These are phyloP conservation scores for Cicer arietinum DNA, from an alignment of 306 rosid genomes.

Conservation along the genomic window DNA sequence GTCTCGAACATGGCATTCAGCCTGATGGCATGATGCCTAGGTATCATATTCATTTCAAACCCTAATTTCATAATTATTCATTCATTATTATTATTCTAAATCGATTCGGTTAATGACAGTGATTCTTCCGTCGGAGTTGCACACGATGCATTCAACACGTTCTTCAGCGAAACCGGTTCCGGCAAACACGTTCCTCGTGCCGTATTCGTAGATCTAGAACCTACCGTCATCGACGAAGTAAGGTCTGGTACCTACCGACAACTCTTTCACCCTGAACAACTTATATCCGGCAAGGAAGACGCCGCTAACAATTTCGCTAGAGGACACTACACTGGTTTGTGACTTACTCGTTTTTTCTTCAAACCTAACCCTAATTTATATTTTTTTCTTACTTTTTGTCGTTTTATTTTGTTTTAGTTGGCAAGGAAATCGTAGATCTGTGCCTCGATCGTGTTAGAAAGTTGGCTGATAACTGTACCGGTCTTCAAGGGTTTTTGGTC, in stretches of 20 bases:
- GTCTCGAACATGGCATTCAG: conserved; percentile 96
- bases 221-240: conserved; percentile 95
- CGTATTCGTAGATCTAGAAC: conserved; percentile 91
- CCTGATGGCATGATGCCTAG: conserved; percentile 96
- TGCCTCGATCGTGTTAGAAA: conserved; percentile 94
- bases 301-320: conserved; percentile 98
- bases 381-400: neutral
- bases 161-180: conserved; percentile 94
- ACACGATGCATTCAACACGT: conserved; percentile 94
- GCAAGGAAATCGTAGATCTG: conserved; percentile 88
- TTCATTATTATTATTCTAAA: neutral
- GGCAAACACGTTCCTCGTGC: conserved; percentile 98
- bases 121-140: conserved; percentile 73
- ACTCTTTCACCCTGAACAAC: conserved; percentile 95
- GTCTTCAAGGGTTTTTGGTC: conserved; percentile 92
- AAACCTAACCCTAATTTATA: neutral
- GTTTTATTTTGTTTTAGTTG: conserved; percentile 12
- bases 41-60: conserved; percentile 34
- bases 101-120: neutral
- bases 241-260: conserved; percentile 84
- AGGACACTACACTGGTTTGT: conserved; percentile 84
- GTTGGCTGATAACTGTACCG: conserved; percentile 97
- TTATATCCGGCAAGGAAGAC: conserved; percentile 97
- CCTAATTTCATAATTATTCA: no score
- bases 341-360: no score